phyloP scores from a whole-genome alignment of 1,139 yeast species.

The Kurtzmaniella quercitrusa region DNA sequence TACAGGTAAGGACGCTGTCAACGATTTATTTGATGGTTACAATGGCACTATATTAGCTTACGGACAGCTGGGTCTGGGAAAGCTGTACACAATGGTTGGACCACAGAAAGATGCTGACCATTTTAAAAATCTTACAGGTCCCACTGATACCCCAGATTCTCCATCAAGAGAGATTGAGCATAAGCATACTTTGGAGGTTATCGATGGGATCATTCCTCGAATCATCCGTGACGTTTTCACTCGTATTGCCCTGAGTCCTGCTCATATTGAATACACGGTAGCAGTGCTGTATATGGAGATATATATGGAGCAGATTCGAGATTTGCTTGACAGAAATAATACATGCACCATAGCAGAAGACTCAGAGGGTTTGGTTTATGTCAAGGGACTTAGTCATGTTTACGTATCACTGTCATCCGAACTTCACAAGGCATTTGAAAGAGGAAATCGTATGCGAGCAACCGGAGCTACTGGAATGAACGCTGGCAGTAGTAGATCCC shows the following conservation, averaged over 20 bases:
- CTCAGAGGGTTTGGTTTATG: constrained; percentile 62
- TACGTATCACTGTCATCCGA: constrained; percentile 60
- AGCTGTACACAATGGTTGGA: constrained; percentile 86
- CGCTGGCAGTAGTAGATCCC: constrained; percentile 74
- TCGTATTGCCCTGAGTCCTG: constrained; percentile 46
- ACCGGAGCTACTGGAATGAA: constrained; percentile 71
- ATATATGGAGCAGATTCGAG: constrained; percentile 73
- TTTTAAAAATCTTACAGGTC: not conserved
- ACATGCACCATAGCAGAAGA: constrained; percentile 63
- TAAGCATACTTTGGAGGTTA: not conserved
- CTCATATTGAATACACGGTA: constrained; percentile 63
- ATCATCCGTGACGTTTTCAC: constrained; percentile 65
- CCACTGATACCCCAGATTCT: too few species aligned
- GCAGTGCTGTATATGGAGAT: constrained; percentile 78
- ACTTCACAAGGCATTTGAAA: constrained; percentile 49
- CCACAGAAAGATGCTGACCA: constrained; percentile 7
- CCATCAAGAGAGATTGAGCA: too few species aligned
- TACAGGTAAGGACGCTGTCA: constrained; percentile 56
- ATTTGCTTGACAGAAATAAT: constrained; percentile 37
- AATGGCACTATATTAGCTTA: constrained; percentile 84
- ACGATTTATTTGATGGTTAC: constrained; percentile 72
- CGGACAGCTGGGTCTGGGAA: constrained; percentile 90
- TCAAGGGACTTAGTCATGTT: constrained; percentile 61
- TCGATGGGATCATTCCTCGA: constrained; percentile 67
- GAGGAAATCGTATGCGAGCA: constrained; percentile 55